Conservation (phyloP, 2,329 filamentous ascomycete genomes). For the Eutypa lata region DNA sequence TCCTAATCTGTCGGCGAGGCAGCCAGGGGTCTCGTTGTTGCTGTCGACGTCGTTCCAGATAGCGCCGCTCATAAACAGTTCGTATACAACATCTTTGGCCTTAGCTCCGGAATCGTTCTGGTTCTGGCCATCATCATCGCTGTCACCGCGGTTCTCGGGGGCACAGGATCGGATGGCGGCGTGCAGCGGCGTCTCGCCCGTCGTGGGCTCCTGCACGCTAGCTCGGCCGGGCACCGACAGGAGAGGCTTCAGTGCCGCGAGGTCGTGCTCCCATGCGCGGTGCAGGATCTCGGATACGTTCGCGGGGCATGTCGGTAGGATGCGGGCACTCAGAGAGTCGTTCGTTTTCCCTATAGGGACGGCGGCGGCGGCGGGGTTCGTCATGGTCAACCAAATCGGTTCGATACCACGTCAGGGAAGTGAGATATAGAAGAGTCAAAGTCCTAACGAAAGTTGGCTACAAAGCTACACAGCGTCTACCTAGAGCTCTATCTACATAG, state of each 20-base stretch:
- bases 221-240: slow-evolving; percentile 61
- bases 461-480: no score
- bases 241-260: slow-evolving; percentile 64
- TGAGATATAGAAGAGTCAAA: no score
- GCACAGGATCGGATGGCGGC: slow-evolving; percentile 80
- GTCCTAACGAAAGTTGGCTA: no score
- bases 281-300: slow-evolving; percentile 49
- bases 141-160: slow-evolving; percentile 24
- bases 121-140: not conserved
- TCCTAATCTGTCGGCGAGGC: slow-evolving; percentile 71
- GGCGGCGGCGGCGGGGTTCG: no score
- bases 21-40: slow-evolving; percentile 87
- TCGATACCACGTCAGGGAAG: no score
- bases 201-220: slow-evolving; percentile 79
- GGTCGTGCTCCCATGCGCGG: slow-evolving; percentile 59
- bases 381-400: no score
- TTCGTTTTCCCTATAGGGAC: slow-evolving; percentile 27
- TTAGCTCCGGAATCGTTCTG: slow-evolving; percentile 32
- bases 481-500: no score
- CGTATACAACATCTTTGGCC: slow-evolving; percentile 65
- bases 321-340: slow-evolving; percentile 52
- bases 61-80: slow-evolving; percentile 81
- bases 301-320: slow-evolving; percentile 50
- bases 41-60: slow-evolving; percentile 96
- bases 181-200: slow-evolving; percentile 84